Evolutionary conservation across 108 stramenopile genomes (phyloP).

Genomic region (Fragilariopsis cylindrus): DNA sequence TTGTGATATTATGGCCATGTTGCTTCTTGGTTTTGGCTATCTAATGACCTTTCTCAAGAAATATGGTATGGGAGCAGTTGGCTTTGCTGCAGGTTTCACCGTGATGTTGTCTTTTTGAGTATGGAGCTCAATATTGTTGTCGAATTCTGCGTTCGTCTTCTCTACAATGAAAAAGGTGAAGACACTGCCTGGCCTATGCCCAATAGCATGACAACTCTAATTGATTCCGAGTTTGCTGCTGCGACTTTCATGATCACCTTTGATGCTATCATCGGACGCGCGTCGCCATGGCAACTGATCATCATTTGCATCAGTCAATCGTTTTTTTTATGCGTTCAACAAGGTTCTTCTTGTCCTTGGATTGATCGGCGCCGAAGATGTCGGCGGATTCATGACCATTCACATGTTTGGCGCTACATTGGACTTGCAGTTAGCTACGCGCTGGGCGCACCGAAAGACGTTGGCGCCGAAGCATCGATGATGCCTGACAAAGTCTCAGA

Average conservation of each 20-base stretch:
- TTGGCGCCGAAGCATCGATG: not conserved
- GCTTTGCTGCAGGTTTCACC: too few species aligned
- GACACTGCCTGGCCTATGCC: conserved; percentile 32
- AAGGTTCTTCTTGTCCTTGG: conserved; percentile 43
- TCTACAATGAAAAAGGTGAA: conserved; percentile 17
- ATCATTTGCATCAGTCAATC: conserved; percentile 35
- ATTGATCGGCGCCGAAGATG: conserved; percentile 37
- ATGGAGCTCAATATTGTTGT: conserved; percentile 46
- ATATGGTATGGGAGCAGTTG: conserved; percentile 53
- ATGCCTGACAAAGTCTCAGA: conserved; percentile 32
- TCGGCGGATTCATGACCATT: conserved; percentile 50
- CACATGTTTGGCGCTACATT: conserved; percentile 68
- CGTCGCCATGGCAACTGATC: conserved; percentile 44
- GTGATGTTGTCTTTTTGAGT: conserved; percentile 37
- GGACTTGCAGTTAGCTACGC: conserved; percentile 47
- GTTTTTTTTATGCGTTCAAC: conserved; percentile 49
- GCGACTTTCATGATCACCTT: conserved; percentile 57
- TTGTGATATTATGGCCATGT: conserved; percentile 51
- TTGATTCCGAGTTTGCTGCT: conserved; percentile 49
- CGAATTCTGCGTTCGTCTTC: conserved; percentile 17
- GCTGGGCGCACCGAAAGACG: conserved; percentile 25
- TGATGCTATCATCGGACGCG: conserved; percentile 53
- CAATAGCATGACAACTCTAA: conserved; percentile 29
- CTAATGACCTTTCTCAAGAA: conserved; percentile 61
- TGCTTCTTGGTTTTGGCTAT: conserved; percentile 58